Conservation (phyloP, 1,139 yeast species). For the Yamadazyma membranifaciens region DNA sequence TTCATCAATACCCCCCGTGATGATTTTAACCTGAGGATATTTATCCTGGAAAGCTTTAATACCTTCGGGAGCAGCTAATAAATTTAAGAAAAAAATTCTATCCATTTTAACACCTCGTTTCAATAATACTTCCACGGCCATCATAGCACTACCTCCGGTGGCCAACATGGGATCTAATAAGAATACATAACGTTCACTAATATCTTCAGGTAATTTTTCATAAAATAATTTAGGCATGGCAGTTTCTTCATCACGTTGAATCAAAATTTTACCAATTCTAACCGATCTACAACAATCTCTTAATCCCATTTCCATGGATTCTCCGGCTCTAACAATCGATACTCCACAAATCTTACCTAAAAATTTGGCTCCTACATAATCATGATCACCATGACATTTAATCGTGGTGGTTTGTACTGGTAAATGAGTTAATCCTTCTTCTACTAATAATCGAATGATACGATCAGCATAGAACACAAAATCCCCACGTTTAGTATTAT, state of each 20-base stretch:
- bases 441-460: slow-evolving; percentile 87
- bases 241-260: slow-evolving; percentile 94
- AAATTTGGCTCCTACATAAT: slow-evolving; percentile 77
- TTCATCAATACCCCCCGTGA: slow-evolving; percentile 91
- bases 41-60: slow-evolving; percentile 70
- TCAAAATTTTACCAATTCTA: slow-evolving; percentile 90
- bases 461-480: slow-evolving; percentile 94
- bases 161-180: slow-evolving; percentile 96
- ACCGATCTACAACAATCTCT: slow-evolving; percentile 95
- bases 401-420: slow-evolving; percentile 74
- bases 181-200: slow-evolving; percentile 82
- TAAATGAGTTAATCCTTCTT: slow-evolving; percentile 88
- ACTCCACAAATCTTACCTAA: slow-evolving; percentile 96
- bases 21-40: slow-evolving; percentile 82
- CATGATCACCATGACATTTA: slow-evolving; percentile 73
- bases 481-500: slow-evolving; percentile 76
- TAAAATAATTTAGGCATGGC: slow-evolving; percentile 75
- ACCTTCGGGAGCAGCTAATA: slow-evolving; percentile 95
- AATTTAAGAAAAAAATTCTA: slow-evolving; percentile 82
- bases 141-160: slow-evolving; percentile 96
- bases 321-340: slow-evolving; percentile 96
- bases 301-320: slow-evolving; percentile 96
- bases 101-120: slow-evolving; percentile 85
- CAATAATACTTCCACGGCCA: slow-evolving; percentile 91
- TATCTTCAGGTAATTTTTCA: slow-evolving; percentile 91